Base-by-base conservation (phyloP, 352 stramenopile genomes). In the Aphanomyces invadans region DNA sequence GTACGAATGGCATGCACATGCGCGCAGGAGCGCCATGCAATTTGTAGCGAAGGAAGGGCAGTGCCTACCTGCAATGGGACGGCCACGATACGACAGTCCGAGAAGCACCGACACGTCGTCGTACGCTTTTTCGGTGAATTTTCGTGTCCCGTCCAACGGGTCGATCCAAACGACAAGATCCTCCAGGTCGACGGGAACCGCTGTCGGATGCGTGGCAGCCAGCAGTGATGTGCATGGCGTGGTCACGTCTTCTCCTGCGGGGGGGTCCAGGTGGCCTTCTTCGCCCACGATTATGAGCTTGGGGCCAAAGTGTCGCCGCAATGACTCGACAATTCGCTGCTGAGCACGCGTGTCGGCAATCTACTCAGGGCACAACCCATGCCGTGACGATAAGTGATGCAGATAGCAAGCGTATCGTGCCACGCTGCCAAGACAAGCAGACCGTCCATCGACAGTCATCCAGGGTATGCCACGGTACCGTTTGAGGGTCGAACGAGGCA, bases 21-120 rank as follows among this genome's bases (percentile, higher is more conserved):
- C n/a, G n/a, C n/a, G n/a, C n/a, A n/a, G n/a, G n/a, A n/a, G n/a
- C n/a, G n/a, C n/a, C n/a, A n/a, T n/a, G n/a, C 7, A 3, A n/a
- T 21, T n/a, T 2, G 9, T n/a, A 32, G 19, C 4, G 25, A 57
- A 21, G 5, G 15, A 1, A 21, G 28, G 7, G 29, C 11, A 33
- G 25, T 57, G n/a, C n/a, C n/a, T n/a, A 57, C 49, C 49, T 39
- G 49, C 82, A 28, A 90, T 71, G 3, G 82, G 80, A 1, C 80
- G 80, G 61, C 80, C 73, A 49, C 82, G 75, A 73, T 86, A 83
- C 38, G 80, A 76, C 65, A 91, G 79, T 67, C 82, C 82, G 36
- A 91, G 75, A 32, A 91, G 75, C 64, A 91, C 82, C 21, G 82
- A 91, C 5, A 91, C 82, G 62, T 91, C 79, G 36, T 91, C 76